Evolutionary conservation across 192 early-diverging fungal genomes (phyloP), one percentile per base, ranked within the genome.

Genomic region (Thamnidium elegans): DNA sequence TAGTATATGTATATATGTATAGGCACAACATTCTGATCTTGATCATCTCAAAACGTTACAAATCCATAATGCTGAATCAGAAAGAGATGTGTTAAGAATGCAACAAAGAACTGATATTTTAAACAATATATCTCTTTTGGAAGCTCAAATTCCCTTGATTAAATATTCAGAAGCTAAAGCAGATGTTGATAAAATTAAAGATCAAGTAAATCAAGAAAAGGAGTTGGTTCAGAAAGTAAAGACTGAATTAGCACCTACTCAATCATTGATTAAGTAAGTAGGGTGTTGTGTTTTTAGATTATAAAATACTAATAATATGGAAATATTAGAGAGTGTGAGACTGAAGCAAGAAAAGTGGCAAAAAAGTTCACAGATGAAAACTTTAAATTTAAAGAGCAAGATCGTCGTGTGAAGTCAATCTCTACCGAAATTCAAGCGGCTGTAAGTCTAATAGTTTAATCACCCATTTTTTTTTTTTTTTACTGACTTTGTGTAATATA

Each of bases 81-180:
- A 95, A 66, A 84, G 81, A 48, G 93, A 95, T 68, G 93, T 95
- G 9, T 58, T 81, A 11, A 70, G 87, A 19, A 87, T 88, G 71
- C 78, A 86, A 34, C 87, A 95, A 69, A 86, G 88, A 9, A 84
- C 90, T 62, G 72, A 76, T 3, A 83, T 90, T 2, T 62, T 88
- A 54, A 70, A 79, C 42, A 76, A 83, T 48, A 72, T 91, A 31
- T 67, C 77, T 21, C 67, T 86, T 7, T 63, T 90, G 0, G 71
- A 86, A 26, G 77, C 84, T 7, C 80, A 83, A 23, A 79, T 89
- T 3, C 86, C 86, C 7, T 73, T 85, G 17, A 79, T 69, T 6
- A 76, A 84, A 14, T 90, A 90, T 71, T 73, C 80, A 5, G 75
- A 69, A 46, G 74, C 78, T 11, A 86, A 84, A 60, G 73, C 68